A percentile compares a stretch with the other conserved stretches of the same genome.
phyloP scores from a whole-genome alignment of 345 rosid genomes.

The Camelina sativa region DNA sequence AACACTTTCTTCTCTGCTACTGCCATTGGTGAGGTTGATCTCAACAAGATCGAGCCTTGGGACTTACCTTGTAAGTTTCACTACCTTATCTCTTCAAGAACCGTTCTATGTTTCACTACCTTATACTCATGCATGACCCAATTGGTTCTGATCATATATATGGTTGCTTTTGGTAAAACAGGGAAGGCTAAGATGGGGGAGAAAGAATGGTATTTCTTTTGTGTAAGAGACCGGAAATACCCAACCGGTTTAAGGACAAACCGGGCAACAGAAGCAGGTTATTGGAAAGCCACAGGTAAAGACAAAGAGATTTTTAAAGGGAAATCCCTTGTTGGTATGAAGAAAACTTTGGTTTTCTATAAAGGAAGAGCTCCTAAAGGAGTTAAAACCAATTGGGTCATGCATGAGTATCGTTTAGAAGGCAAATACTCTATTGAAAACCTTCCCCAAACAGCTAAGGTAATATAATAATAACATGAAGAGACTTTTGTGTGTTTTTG shows the following conservation, averaged over 20 bases:
- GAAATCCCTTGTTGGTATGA: slow-evolving; percentile 81
- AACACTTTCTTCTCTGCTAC: slow-evolving; percentile 59
- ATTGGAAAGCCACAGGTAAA: slow-evolving; percentile 81
- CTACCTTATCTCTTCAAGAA: not conserved
- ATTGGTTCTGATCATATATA: not conserved
- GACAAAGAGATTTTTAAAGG: slow-evolving; percentile 60
- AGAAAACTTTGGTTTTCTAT: slow-evolving; percentile 89
- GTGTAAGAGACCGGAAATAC: slow-evolving; percentile 75
- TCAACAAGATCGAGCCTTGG: slow-evolving; percentile 97
- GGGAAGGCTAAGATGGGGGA: slow-evolving; percentile 49
- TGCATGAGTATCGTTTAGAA: slow-evolving; percentile 86
- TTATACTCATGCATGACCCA: not conserved
- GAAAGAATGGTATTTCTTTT: slow-evolving; percentile 82
- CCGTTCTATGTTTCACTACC: not conserved
- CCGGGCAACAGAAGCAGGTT: slow-evolving; percentile 60
- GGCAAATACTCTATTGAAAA: slow-evolving; percentile 62
- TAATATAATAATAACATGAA: slow-evolving; percentile 1
- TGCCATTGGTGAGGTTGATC: slow-evolving; percentile 86
- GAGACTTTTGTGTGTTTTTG: not conserved
- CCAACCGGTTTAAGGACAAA: slow-evolving; percentile 78
- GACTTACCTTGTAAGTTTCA: slow-evolving; percentile 73
- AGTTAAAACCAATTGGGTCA: slow-evolving; percentile 75
- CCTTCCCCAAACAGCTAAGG: slow-evolving; percentile 67
- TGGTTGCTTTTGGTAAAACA: slow-evolving; percentile 14
- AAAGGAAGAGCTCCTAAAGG: slow-evolving; percentile 90